Conservation (phyloP, 2,329 filamentous ascomycete genomes). For the Beauveria sp. region DNA sequence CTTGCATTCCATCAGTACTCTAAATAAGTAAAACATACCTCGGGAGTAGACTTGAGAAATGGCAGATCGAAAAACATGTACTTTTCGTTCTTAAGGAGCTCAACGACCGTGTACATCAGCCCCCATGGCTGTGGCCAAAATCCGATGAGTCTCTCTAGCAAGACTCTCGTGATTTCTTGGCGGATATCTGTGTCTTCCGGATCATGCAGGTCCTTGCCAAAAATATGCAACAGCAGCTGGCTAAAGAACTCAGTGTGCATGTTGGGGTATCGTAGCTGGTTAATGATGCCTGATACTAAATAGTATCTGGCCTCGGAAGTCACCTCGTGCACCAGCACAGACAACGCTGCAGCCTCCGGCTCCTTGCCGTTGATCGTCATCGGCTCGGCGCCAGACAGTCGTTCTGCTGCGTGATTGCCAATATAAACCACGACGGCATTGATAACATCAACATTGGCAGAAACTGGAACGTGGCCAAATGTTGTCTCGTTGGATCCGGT, state of each 20-base stretch:
- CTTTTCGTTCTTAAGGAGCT: conserved; percentile 84
- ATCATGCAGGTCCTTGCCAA: conserved; percentile 65
- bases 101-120: conserved; percentile 76
- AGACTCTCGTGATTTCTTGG: conserved; percentile 80
- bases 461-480: conserved; percentile 59
- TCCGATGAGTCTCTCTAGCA: conserved; percentile 80
- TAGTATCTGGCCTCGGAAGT: conserved; percentile 75
- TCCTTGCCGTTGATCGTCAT: conserved; percentile 36
- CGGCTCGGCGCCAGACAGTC: conserved; percentile 49
- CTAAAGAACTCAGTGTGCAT: conserved; percentile 90
- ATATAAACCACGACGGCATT: conserved; percentile 81
- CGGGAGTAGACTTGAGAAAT: conserved; percentile 82
- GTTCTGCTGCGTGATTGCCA: conserved; percentile 61
- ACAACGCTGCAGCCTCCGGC: conserved; percentile 62
- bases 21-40: conserved; percentile 46
- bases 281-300: conserved; percentile 74
- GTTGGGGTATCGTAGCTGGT: conserved; percentile 87
- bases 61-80: conserved; percentile 89
- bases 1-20: not conserved
- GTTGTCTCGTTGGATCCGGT: conserved; percentile 51
- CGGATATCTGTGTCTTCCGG: conserved; percentile 76
- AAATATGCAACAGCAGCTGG: conserved; percentile 75
- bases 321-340: conserved; percentile 68
- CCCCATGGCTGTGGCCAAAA: conserved; percentile 96
- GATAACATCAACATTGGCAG: conserved; percentile 62